Base-by-base conservation (phyloP, 2,329 filamentous ascomycete genomes). In the Pseudogymnoascus sp. region DNA sequence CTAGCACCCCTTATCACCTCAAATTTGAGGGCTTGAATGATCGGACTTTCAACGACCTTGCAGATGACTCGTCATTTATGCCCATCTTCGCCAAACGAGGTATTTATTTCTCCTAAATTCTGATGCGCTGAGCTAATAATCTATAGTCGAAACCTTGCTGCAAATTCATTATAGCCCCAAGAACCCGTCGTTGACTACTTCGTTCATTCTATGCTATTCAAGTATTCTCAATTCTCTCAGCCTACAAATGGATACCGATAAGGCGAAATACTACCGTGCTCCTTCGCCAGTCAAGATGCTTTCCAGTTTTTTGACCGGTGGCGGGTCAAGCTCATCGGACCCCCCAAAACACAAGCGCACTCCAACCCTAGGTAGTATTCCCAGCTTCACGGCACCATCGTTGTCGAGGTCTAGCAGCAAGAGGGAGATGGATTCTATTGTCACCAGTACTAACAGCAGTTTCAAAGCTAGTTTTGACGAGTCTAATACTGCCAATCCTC, bases 241-340 rank as follows among this genome's bases (percentile, higher is more conserved):
- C 56, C 79, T 90, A 42, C 79, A 84, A 19, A 79, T 84, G 33
- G 83, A 87, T 42, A 80, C 83, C 0, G 85, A 87, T 70, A 89
- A 85, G 73, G 83, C 85, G 10, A 83, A 83, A 62, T 87, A 86
- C 0, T 90, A 90, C 71, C 82, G 93, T 9, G 86, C 87, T 4
- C 84, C 88, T n/a, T 97, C 93, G 0, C 93, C 93, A 0, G 90
- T 96, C 59, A 97, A 97, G 74, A 82, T 96, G 71, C 80, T 97
- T 15, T 96, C 93, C 0, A 96, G 83, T 71, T 84, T 97, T 62
- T 85, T 96, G 69, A 83, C 85, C 35, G 84, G 85, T 23, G 83
- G 81, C 63, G 81, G 76, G 17, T 75, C 80, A 35, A 80, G 78
- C 65, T 77, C 75, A 37, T 74, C 77, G 11, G 75, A 59, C 69